These are phyloP conservation scores for Candida peoriensis DNA, from an alignment of 805 yeast species.

Conservation along the genomic window DNA sequence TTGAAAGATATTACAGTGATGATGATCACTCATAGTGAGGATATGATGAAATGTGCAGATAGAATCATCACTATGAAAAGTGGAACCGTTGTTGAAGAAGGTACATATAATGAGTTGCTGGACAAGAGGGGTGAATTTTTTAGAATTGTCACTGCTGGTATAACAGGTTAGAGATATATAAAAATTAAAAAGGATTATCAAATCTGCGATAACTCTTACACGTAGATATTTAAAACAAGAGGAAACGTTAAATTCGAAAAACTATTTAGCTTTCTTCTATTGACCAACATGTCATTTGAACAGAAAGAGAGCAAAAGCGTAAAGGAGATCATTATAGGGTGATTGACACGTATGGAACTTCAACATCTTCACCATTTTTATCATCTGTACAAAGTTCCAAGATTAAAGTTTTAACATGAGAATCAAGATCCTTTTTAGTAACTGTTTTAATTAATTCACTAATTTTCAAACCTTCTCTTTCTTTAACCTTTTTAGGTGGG, in stretches of 20 bases:
- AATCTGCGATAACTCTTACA: too few relatives aligned
- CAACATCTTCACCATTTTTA: conserved; percentile 89
- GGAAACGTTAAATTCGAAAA: too few relatives aligned
- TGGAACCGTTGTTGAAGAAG: conserved; percentile 46
- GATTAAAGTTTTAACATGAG: conserved; percentile 70
- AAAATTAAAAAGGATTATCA: too few relatives aligned
- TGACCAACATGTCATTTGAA: not conserved
- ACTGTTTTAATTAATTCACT: conserved; percentile 79
- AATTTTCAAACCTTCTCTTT: conserved; percentile 61
- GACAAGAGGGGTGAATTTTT: conserved; percentile 25
- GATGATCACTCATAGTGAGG: conserved; percentile 69
- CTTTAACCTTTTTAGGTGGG: conserved; percentile 86
- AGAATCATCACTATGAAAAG: conserved; percentile 41
- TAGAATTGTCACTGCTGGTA: conserved; percentile 25
- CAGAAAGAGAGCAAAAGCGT: too few relatives aligned
- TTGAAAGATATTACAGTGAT: conserved; percentile 44
- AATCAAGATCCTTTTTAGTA: conserved; percentile 74
- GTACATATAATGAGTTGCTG: conserved; percentile 29
- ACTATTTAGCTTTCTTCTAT: too few relatives aligned
- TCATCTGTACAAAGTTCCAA: conserved; percentile 93
- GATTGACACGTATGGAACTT: conserved; percentile 81
- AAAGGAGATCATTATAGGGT: conserved; percentile 42
- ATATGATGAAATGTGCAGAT: conserved; percentile 57
- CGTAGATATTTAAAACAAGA: too few relatives aligned
- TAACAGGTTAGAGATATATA: too few relatives aligned